Base-by-base conservation (phyloP, 192 early-diverging fungal species). In the Backusella morwellensis region DNA sequence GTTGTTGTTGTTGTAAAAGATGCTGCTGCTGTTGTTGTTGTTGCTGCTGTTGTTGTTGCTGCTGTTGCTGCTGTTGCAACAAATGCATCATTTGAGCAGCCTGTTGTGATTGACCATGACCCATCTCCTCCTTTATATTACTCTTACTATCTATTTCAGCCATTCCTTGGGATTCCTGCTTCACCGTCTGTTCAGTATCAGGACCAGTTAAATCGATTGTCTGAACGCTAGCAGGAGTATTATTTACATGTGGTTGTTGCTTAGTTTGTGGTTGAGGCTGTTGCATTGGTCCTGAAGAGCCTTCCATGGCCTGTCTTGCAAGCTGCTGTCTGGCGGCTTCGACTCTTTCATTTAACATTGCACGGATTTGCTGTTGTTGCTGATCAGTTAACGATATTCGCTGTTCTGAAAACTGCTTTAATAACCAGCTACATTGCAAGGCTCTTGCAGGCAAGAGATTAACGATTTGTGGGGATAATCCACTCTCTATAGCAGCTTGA, bases 291-390 rank as follows among this genome's bases (percentile, higher is more conserved):
- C 6, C 35, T 6, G 67, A 8, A 14, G 68, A 14, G 0, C 21
- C n/a, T 35, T 40, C 68, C 35, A 44, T 73, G 9, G 40, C 41
- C 7, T 78, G 50, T 42, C 40, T 50, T 23, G 80, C 73, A 19
- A 81, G 40, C 9, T 77, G 76, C 3, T 70, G 35, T 34, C 68
- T 75, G 2, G 69, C 80, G 15, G 29, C 68, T 3, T 72, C 73
- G 2, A 82, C 69, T 21, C 68, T 38, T 21, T 72, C 75, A 42
- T 75, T 78, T 42, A 82, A 29, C 76, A 82, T 70, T 36, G 23
- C 59, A 23, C 70, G 72, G n/a, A 82, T 82, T 34, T 82, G 80
- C 35, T 82, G 77, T 42, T 82, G 80, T 35, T 82, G 80, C 9
- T 17, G 26, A 1, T 50, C 34, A 4, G 73, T 82, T 0, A 82